Evolutionary conservation across 1,284 basidiomycete species (phyloP).

Genomic region (Inonotus obliquus): DNA sequence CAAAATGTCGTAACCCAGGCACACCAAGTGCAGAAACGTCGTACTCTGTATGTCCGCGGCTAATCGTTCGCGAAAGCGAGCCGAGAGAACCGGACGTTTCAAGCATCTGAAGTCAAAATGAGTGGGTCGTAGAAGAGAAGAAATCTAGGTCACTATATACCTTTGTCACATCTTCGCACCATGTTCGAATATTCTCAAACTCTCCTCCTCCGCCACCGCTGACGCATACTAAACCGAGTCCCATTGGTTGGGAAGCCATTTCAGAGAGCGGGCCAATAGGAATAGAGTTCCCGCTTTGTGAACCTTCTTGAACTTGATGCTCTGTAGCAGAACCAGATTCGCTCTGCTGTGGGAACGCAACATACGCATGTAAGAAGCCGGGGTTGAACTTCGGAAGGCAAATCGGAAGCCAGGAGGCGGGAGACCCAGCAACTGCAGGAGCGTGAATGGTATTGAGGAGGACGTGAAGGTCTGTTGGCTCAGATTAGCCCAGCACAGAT

Average conservation of each 20-base stretch:
- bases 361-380: slow-evolving; percentile 91
- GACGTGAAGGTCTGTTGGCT: slow-evolving; percentile 73
- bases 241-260: neutral
- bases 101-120: slow-evolving; percentile 44
- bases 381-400: slow-evolving; percentile 95
- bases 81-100: slow-evolving; percentile 53
- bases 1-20: slow-evolving; percentile 87
- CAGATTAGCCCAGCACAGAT: neutral
- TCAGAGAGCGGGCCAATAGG: neutral
- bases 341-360: slow-evolving; percentile 56
- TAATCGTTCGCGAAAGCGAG: slow-evolving; percentile 29
- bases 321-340: neutral
- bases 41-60: slow-evolving; percentile 50
- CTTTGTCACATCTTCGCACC: slow-evolving; percentile 56
- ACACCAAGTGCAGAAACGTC: slow-evolving; percentile 70
- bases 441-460: slow-evolving; percentile 78
- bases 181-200: slow-evolving; percentile 62
- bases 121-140: neutral
- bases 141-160: neutral
- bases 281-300: slow-evolving; percentile 14
- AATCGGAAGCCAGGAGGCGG: slow-evolving; percentile 90
- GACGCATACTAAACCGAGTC: slow-evolving; percentile 55
- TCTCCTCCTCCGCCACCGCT: slow-evolving; percentile 61
- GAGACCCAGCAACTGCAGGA: slow-evolving; percentile 62
- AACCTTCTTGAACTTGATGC: neutral